phyloP scores from a whole-genome alignment of 1,139 yeast genomes.

The Suhomyces choctaworum region DNA sequence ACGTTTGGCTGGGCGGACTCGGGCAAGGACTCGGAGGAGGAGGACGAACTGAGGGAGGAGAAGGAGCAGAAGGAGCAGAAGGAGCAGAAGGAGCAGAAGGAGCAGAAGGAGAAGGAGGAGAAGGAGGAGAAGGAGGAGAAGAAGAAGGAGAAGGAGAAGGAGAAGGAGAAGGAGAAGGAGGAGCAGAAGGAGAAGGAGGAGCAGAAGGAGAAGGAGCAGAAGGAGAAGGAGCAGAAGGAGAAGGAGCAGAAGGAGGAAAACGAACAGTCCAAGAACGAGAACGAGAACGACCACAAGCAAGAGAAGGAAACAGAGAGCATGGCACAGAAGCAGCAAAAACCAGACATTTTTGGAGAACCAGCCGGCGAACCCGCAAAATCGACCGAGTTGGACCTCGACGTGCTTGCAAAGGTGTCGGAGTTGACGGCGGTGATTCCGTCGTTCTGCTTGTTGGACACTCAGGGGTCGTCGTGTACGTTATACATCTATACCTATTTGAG shows the following conservation, averaged over 20 bases:
- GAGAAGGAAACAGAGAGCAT: not conserved
- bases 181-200: not conserved
- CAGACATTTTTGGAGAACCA: slow-evolving; percentile 10
- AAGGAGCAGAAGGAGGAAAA: slow-evolving; percentile 11
- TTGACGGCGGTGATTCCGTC: slow-evolving; percentile 60
- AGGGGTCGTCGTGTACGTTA: slow-evolving; percentile 72
- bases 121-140: slow-evolving; percentile 16
- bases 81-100: slow-evolving; percentile 19
- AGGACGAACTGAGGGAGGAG: slow-evolving; percentile 17
- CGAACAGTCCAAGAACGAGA: not conserved
- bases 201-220: not conserved
- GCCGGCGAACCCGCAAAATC: slow-evolving; percentile 10
- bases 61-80: slow-evolving; percentile 16
- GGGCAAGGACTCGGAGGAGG: slow-evolving; percentile 35
- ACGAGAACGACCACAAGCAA: not conserved
- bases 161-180: slow-evolving; percentile 9
- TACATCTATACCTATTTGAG: slow-evolving; percentile 81
- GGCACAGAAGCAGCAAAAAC: slow-evolving; percentile 10
- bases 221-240: slow-evolving; percentile 10
- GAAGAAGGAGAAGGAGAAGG: slow-evolving; percentile 1
- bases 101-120: slow-evolving; percentile 20
- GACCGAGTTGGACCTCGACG: slow-evolving; percentile 18
- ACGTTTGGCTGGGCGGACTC: slow-evolving; percentile 51
- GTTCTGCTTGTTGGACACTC: slow-evolving; percentile 83
- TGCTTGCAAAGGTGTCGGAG: slow-evolving; percentile 19